Evolutionary conservation across 1,284 basidiomycete genomes (phyloP).

Genomic region (Melampsora americana): DNA sequence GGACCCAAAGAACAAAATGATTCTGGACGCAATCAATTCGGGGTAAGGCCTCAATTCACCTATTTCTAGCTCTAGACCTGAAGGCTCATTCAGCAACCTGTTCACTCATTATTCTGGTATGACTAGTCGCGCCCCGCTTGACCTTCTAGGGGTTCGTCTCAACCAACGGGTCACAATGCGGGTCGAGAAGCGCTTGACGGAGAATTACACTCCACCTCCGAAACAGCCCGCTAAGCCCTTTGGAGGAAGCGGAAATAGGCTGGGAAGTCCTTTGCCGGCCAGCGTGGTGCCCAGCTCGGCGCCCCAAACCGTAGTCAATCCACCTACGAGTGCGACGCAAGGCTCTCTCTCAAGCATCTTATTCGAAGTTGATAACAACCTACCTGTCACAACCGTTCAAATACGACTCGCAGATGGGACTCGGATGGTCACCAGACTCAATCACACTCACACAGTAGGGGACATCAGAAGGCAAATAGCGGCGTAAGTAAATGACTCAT

Average conservation of each 20-base stretch:
- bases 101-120: constrained; percentile 66
- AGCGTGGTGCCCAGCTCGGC: background rate
- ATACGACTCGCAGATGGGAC: constrained; percentile 85
- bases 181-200: constrained; percentile 69
- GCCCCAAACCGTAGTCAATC: constrained; percentile 13
- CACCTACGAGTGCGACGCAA: constrained; percentile 24
- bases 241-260: constrained; percentile 72
- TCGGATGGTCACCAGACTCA: constrained; percentile 84
- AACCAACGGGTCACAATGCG: constrained; percentile 83
- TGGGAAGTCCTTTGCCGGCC: constrained; percentile 60
- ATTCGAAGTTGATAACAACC: constrained; percentile 75
- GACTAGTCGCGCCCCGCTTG: constrained; percentile 74
- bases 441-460: constrained; percentile 80
- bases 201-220: constrained; percentile 67
- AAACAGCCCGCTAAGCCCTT: constrained; percentile 61
- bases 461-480: constrained; percentile 85
- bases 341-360: constrained; percentile 57
- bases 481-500: constrained; percentile 63
- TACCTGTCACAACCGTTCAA: constrained; percentile 86
- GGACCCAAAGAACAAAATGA: constrained; percentile 69
- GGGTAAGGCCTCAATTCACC: constrained; percentile 61
- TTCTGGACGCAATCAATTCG: constrained; percentile 73
- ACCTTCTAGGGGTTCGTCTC: constrained; percentile 70
- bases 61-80: background rate
- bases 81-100: constrained; percentile 9